Conservation (phyloP, 345 rosid species). For the Geranium brycei region DNA sequence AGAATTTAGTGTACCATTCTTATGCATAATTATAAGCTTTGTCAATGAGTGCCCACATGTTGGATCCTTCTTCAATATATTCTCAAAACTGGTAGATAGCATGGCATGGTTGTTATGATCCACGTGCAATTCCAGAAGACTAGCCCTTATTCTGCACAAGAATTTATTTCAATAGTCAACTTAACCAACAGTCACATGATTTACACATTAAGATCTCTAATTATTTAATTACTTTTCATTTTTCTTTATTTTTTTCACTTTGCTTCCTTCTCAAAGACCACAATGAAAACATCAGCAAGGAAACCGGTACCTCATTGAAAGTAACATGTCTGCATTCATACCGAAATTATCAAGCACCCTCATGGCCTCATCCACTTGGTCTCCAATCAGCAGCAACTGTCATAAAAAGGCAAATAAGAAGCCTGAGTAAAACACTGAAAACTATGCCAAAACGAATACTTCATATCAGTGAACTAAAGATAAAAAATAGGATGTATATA, state of each 20-base stretch:
- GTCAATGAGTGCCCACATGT: conserved; percentile 36
- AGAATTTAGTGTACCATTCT: conserved; percentile 25
- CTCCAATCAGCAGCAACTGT: conserved; percentile 66
- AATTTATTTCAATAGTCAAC: background rate
- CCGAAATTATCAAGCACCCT: conserved; percentile 42
- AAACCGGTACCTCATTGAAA: conserved; percentile 46
- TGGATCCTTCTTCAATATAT: conserved; percentile 61
- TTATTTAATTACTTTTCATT: background rate
- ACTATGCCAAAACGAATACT: background rate
- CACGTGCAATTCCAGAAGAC: conserved; percentile 37
- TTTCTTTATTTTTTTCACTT: conserved; percentile 6
- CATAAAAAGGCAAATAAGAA: conserved; percentile 1
- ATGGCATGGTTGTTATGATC: conserved; percentile 20
- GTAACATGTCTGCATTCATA: conserved; percentile 22
- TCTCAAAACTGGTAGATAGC: conserved; percentile 48
- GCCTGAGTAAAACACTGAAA: background rate
- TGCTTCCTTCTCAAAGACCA: background rate
- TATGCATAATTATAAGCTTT: conserved; percentile 49
- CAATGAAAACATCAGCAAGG: background rate
- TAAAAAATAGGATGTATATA: background rate
- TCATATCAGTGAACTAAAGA: background rate
- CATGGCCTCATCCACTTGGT: conserved; percentile 49
- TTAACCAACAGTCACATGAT: background rate
- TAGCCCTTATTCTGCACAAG: conserved; percentile 43
- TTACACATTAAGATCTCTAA: no score